Percentiles rank a stretch among this genome's conserved stretches.
phyloP scores from a whole-genome alignment of 1,139 yeast genomes.

The Candida frijolesensis region DNA sequence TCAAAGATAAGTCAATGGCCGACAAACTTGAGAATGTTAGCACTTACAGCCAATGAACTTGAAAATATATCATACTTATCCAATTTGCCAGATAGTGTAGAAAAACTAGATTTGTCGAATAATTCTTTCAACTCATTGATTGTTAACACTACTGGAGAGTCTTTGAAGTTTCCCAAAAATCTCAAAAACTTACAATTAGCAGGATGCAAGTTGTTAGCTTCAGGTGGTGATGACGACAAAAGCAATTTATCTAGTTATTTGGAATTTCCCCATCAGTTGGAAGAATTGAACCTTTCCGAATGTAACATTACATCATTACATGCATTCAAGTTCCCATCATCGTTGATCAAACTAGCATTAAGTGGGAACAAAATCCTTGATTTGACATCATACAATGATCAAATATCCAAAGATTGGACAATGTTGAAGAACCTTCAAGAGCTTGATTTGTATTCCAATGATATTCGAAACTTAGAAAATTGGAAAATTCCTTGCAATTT shows the following conservation, averaged over 20 bases:
- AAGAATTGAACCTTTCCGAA: conserved; percentile 25
- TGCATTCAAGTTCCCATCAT: conserved; percentile 28
- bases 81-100: conserved; percentile 25
- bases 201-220: conserved; percentile 5
- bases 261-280: conserved; percentile 27
- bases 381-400: conserved; percentile 21
- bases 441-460: conserved; percentile 28
- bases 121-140: conserved; percentile 13
- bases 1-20: conserved; percentile 28
- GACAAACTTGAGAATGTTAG: conserved; percentile 21
- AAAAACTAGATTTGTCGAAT: conserved; percentile 23
- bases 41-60: conserved; percentile 28
- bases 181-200: conserved; percentile 24
- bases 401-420: conserved; percentile 24
- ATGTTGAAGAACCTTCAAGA: conserved; percentile 24
- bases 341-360: conserved; percentile 25
- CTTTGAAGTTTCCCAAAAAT: conserved; percentile 25
- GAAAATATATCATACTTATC: conserved; percentile 20
- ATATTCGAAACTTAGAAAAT: conserved; percentile 19
- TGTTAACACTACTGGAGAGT: conserved; percentile 7
- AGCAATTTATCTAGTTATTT: conserved; percentile 6
- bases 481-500: conserved; percentile 31
- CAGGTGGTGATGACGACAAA: not conserved
- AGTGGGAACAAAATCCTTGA: conserved; percentile 23
- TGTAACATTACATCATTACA: conserved; percentile 24